Evolutionary conservation across 768 basidiomycete species (phyloP), one percentile per base, ranked within the genome.

Genomic region (Suillus sp.): DNA sequence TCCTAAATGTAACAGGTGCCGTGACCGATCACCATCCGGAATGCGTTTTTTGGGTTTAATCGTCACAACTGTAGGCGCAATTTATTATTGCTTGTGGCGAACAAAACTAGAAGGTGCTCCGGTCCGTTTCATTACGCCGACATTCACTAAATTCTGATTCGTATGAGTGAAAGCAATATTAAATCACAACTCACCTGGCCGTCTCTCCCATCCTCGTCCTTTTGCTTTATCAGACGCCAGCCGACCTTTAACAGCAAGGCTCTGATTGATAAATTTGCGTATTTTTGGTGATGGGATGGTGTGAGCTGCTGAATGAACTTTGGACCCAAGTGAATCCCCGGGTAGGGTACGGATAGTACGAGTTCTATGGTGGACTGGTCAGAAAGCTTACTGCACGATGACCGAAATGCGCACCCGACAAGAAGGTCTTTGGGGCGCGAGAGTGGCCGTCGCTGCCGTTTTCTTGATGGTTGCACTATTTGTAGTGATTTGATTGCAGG

Each of bases 21-120:
- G 18, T 30, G 8, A 30, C 8, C 27, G 18, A 51, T 30, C 16
- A 10, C 18, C 16, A 32, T 20, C 4, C 27, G 2, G 18, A 2
- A 18, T 13, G 32, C 30, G 20, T 53, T 30, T n/a, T 20, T 32
- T 32, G 30, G 5, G 10, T 53, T 32, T 20, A 20, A 51, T 2
- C 16, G 8, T 50, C 8, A 27, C 16, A 50, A 34, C 32, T 4
- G 9, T 11, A n/a, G 30, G 30, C 20, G 10, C 10, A 13, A 20
- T 2, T n/a, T 30, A 32, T 32, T 13, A 43, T 37, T 78, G 62
- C 13, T 22, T 34, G 16, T 35, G n/a, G 2, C 79, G 74, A 42
- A 84, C 83, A 65, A 89, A 89, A 62, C 77, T 75, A 18, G 79
- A 70, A n/a, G 86, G 82, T 16, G 86, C 84, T 0, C 86, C 86